These are phyloP conservation scores for Neurospora sp. DNA, from an alignment of 495 filamentous ascomycete species.

Conservation along the genomic window DNA sequence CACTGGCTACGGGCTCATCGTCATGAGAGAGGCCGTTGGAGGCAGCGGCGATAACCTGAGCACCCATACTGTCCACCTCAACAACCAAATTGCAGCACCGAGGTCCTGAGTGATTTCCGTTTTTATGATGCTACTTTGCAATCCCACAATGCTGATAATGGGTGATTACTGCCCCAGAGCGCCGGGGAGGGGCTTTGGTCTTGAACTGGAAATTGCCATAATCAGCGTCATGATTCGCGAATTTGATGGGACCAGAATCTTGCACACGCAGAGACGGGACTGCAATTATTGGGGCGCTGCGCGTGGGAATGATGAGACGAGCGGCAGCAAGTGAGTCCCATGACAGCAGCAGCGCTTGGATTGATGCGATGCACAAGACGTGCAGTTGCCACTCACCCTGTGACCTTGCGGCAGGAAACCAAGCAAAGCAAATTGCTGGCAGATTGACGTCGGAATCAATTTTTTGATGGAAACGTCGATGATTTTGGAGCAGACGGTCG, in stretches of 20 bases:
- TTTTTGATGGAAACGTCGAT: background rate
- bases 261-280: background rate
- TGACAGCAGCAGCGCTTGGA: background rate
- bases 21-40: conserved; percentile 17
- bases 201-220: background rate
- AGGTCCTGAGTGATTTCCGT: background rate
- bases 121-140: background rate
- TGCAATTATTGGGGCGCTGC: background rate
- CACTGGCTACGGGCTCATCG: conserved; percentile 8
- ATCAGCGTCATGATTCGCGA: background rate
- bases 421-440: background rate
- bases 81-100: background rate
- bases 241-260: background rate
- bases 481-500: background rate
- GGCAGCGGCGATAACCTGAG: conserved; percentile 19
- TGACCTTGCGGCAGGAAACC: conserved; percentile 1
- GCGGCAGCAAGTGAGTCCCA: background rate
- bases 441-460: background rate
- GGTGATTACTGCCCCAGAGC: background rate
- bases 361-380: background rate
- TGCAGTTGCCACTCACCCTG: conserved; percentile 1
- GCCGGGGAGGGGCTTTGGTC: background rate
- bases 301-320: background rate
- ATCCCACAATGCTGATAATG: background rate
- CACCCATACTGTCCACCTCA: conserved; percentile 16